Evolutionary conservation across 2,329 filamentous ascomycete species (phyloP).

Genomic region (Penicillium occitanis): DNA sequence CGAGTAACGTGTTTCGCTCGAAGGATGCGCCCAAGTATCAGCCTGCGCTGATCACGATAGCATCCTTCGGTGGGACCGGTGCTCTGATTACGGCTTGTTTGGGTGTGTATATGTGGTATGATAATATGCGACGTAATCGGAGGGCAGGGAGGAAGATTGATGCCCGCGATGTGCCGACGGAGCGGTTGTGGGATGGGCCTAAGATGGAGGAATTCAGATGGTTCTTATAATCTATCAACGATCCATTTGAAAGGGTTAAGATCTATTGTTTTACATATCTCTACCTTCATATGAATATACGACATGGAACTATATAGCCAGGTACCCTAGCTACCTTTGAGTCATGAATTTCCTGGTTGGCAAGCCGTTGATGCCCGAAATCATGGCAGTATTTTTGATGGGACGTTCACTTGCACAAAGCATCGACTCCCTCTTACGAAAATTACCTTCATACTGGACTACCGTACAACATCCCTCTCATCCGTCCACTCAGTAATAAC

Average conservation of each 20-base stretch:
- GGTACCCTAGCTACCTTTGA: not conserved
- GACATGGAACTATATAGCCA: not conserved
- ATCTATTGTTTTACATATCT: not conserved
- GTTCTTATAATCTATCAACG: constrained; percentile 44
- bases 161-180: constrained; percentile 59
- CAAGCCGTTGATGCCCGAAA: not conserved
- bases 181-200: constrained; percentile 57
- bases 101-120: constrained; percentile 63
- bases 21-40: constrained; percentile 66
- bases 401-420: not conserved
- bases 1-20: constrained; percentile 65
- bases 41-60: constrained; percentile 62
- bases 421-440: not conserved
- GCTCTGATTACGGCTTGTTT: constrained; percentile 56
- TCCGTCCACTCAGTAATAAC: constrained; percentile 48
- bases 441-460: not conserved
- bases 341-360: not conserved
- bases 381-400: not conserved
- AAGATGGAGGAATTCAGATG: constrained; percentile 57
- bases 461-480: constrained; percentile 27
- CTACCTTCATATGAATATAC: not conserved
- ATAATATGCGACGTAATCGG: constrained; percentile 62
- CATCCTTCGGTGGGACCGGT: constrained; percentile 55
- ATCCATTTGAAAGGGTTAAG: not conserved
- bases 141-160: constrained; percentile 56